phyloP scores from a whole-genome alignment of 2,329 filamentous ascomycete species.

The Diaporthe sp. region DNA sequence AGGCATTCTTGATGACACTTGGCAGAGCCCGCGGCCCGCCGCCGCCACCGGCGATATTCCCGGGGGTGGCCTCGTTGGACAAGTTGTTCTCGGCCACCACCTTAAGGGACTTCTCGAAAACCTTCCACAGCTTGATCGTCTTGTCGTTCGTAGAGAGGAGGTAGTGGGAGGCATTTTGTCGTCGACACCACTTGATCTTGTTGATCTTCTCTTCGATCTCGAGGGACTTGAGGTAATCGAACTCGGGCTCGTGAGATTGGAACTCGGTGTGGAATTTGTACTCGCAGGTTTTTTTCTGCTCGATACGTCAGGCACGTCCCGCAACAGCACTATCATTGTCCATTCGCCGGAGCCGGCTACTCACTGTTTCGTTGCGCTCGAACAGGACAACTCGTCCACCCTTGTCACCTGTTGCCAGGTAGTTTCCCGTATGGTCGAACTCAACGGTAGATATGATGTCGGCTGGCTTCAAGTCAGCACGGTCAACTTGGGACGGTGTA shows the following conservation, averaged over 20 bases:
- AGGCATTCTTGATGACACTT: slow-evolving; percentile 82
- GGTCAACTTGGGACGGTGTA: slow-evolving; percentile 19
- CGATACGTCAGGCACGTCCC: slow-evolving; percentile 50
- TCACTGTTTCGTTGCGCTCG: slow-evolving; percentile 94
- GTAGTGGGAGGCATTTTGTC: slow-evolving; percentile 98
- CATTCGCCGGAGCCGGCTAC: slow-evolving; percentile 49
- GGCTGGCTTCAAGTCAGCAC: slow-evolving; percentile 63
- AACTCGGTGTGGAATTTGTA: slow-evolving; percentile 99
- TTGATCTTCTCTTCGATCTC: slow-evolving; percentile 99
- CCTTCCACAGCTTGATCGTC: slow-evolving; percentile 99
- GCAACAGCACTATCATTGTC: slow-evolving; percentile 4
- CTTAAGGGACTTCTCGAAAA: slow-evolving; percentile 99
- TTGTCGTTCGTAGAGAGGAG: slow-evolving; percentile 99
- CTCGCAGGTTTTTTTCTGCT: slow-evolving; percentile 99
- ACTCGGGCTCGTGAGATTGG: slow-evolving; percentile 99
- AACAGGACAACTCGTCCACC: slow-evolving; percentile 88
- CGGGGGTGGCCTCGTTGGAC: slow-evolving; percentile 91
- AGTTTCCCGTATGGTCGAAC: slow-evolving; percentile 91
- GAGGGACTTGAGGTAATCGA: slow-evolving; percentile 98
- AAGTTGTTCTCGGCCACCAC: slow-evolving; percentile 99
- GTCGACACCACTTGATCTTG: slow-evolving; percentile 99
- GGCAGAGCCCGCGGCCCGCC: slow-evolving; percentile 81
- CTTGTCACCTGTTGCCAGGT: slow-evolving; percentile 91
- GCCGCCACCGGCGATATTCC: slow-evolving; percentile 79
- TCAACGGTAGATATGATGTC: slow-evolving; percentile 94